Base-by-base conservation (phyloP, 768 basidiomycete genomes). In the Daedaleopsis sinensis region DNA sequence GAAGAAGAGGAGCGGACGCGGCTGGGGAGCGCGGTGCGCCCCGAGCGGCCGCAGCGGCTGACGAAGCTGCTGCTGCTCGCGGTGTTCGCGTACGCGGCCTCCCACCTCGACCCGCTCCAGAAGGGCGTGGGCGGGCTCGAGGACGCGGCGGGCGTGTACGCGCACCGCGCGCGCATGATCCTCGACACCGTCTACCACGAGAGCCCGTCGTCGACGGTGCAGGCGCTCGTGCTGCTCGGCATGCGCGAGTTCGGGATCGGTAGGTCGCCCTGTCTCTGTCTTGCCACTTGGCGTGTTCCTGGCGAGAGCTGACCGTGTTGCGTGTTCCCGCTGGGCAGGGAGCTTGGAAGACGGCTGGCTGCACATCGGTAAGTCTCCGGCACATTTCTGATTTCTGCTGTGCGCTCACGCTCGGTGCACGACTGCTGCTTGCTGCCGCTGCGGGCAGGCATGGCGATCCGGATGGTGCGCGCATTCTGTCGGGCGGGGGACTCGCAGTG, bases 241-340 rank as follows among this genome's bases (percentile, higher is more conserved):
- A 84, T 91, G 70, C 83, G 93, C 3, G 93, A 94, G 76, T 90
- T 93, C 70, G 94, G 94, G 8, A 88, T 93, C 37, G 93, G 91
- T 68, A 80, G 74, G 72, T 49, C n/a, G 32, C 39, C 42, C 15
- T 24, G 19, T 38, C 36, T 46, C 27, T 27, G 15, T n/a, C 19
- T 16, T 3, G 23, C 39, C n/a, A n/a, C n/a, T n/a, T n/a, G n/a
- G n/a, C n/a, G n/a, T n/a, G n/a, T n/a, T n/a, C n/a, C n/a, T n/a
- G 19, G 27, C 24, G 43, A 10, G 10, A 5, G 35, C 42, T 27
- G 23, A 52, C 2, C 11, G n/a, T 1, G n/a, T 55, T 1, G 52
- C 10, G 27, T 19, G 5, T 18, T 50, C 47, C n/a, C 19, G 39
- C 32, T 59, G 27, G 3, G 39, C 39, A 81, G 80, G 79, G 16